Base-by-base conservation (phyloP, 352 stramenopile genomes). In the Pythium rhizo-oryzae region DNA sequence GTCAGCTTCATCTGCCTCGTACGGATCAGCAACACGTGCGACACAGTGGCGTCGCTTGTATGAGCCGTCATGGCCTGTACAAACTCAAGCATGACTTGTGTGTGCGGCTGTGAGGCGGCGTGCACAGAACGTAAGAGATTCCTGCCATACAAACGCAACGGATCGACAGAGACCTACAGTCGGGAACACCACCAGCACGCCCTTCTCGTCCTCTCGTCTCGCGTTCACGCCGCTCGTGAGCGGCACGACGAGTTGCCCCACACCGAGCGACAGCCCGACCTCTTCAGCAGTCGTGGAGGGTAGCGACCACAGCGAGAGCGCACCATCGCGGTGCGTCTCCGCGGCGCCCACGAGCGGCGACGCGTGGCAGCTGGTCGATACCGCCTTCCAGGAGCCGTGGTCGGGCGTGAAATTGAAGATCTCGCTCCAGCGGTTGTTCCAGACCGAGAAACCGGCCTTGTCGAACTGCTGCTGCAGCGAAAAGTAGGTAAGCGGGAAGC, bases 371-470 rank as follows among this genome's bases (percentile, higher is more conserved):
- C 55, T 44, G 50, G 69, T 74, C 6, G 67, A 57, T 0, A 90
- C 59, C 7, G 71, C 33, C 52, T 80, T 87, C 81, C 83, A 89
- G 0, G 68, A 25, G 11, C 80, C 81, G 24, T 88, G 78, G 39
- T 84, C 80, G 1, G 80, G 81, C 0, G 77, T 92, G 47, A 89
- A 92, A 70, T 92, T 80, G 68, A 87, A 90, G 41, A 91, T 84
- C 83, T 94, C 86, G 58, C 84, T 92, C 84, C 86, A 94, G 28
- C 84, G 81, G 76, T 92, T 94, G 75, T 91, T 89, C 82, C 86
- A 94, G 28, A 88, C 73, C 0, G 81, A 90, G 68, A 94, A 89
- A 24, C 87, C 87, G 71, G 81, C 76, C 43, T 74, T 69, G 18
- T 82, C 79, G 51, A 92, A 77, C 33, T 94, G 82, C 49, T 91